Evolutionary conservation across 1,284 basidiomycete genomes (phyloP).

Genomic region (Malassezia sp.): DNA sequence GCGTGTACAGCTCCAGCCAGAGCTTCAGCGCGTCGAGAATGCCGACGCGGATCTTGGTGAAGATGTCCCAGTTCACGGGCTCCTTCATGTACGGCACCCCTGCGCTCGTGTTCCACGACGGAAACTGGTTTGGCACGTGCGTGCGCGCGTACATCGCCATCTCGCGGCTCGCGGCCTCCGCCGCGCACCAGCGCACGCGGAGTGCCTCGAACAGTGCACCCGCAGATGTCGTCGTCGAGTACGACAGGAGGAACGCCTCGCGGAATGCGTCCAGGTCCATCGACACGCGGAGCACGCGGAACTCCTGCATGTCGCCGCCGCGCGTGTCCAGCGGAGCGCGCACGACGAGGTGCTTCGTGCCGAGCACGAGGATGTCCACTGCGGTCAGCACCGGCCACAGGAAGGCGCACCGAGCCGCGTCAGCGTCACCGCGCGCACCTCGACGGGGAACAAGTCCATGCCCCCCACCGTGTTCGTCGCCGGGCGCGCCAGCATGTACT

Average conservation of each 20-base stretch:
- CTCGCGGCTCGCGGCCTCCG: slow-evolving; percentile 38
- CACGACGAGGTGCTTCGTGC: slow-evolving; percentile 30
- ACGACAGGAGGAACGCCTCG: slow-evolving; percentile 35
- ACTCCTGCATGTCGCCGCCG: not conserved
- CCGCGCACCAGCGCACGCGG: slow-evolving; percentile 31
- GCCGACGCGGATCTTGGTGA: slow-evolving; percentile 30
- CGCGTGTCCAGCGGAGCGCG: slow-evolving; percentile 12
- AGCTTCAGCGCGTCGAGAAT: slow-evolving; percentile 26
- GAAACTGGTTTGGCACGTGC: slow-evolving; percentile 32
- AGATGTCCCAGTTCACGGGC: slow-evolving; percentile 34
- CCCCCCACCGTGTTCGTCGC: not conserved
- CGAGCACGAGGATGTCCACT: slow-evolving; percentile 43
- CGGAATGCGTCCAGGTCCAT: slow-evolving; percentile 33
- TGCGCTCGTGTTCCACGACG: slow-evolving; percentile 29
- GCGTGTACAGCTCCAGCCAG: slow-evolving; percentile 35
- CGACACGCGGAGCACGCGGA: slow-evolving; percentile 22
- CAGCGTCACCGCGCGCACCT: slow-evolving; percentile 24
- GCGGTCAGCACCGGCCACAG: too few relatives aligned
- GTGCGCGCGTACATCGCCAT: slow-evolving; percentile 24
- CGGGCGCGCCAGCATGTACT: not conserved
- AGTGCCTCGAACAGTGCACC: slow-evolving; percentile 37
- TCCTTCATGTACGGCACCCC: slow-evolving; percentile 18
- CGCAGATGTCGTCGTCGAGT: slow-evolving; percentile 27
- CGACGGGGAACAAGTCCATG: slow-evolving; percentile 8
- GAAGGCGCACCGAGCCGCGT: too few relatives aligned